Evolutionary conservation across 2,329 filamentous ascomycete species (phyloP).

Genomic region (Mollisia scopiformis): DNA sequence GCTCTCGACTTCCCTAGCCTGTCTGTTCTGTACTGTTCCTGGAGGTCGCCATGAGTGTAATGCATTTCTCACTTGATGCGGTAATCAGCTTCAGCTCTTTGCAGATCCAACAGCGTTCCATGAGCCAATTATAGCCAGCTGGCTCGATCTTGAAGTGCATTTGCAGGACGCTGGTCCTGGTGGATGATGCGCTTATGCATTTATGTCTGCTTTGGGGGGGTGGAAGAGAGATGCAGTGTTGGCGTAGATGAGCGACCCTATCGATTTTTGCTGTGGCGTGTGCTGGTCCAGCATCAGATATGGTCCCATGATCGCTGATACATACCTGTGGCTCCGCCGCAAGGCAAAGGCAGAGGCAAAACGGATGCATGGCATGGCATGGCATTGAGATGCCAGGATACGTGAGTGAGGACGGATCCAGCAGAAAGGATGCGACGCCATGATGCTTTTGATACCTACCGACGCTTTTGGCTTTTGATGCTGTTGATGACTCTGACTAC

Average conservation of each 20-base stretch:
- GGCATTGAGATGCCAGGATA: background rate
- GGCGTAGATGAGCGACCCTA: conserved; percentile 16
- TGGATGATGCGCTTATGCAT: conserved; percentile 29
- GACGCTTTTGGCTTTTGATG: no score
- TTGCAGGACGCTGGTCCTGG: background rate
- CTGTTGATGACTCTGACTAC: background rate
- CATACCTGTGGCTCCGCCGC: conserved; percentile 12
- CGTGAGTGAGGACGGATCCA: background rate
- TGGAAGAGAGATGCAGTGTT: conserved; percentile 23
- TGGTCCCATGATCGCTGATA: conserved; percentile 28
- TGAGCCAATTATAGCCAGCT: conserved; percentile 6
- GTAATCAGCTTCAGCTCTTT: conserved; percentile 21
- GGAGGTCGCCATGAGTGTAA: background rate
- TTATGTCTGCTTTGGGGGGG: conserved; percentile 24
- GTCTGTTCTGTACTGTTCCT: conserved; percentile 9
- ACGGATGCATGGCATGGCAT: conserved; percentile 1
- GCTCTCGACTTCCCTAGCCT: background rate
- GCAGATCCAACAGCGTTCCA: conserved; percentile 4
- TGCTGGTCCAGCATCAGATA: conserved; percentile 18
- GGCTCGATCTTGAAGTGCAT: conserved; percentile 13
- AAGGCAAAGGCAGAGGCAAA: conserved; percentile 9
- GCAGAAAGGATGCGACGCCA: background rate
- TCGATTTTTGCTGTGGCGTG: conserved; percentile 9
- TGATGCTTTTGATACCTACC: no score
- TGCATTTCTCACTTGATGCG: conserved; percentile 12